These are phyloP conservation scores for Cytospora piceicola DNA, from an alignment of 2,329 filamentous ascomycete species.

Conservation along the genomic window DNA sequence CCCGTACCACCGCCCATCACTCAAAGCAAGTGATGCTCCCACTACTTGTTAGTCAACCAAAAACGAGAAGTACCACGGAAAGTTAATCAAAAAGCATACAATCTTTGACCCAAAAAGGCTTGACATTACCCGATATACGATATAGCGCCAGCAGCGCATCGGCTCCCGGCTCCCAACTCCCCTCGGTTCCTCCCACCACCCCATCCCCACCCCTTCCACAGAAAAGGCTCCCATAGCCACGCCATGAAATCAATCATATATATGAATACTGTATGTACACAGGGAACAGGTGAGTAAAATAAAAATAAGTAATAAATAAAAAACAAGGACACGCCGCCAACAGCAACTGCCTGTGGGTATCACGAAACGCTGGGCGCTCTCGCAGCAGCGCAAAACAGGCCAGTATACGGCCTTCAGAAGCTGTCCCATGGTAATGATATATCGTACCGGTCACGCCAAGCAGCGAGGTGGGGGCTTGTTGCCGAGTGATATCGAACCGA, in stretches of 20 bases:
- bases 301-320: too few relatives aligned
- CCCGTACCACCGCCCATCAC: too few relatives aligned
- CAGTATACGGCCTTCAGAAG: not conserved
- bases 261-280: constrained; percentile 1
- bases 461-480: not conserved
- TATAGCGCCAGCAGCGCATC: not conserved
- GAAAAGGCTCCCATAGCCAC: not conserved
- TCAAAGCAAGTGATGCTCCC: too few relatives aligned
- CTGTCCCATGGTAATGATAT: not conserved
- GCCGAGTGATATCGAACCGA: not conserved
- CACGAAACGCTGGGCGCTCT: not conserved
- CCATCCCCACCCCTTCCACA: not conserved
- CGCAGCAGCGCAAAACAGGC: constrained; percentile 1
- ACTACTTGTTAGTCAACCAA: too few relatives aligned
- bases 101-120: too few relatives aligned
- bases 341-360: not conserved
- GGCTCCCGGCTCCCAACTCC: too few relatives aligned
- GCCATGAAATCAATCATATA: constrained; percentile 6
- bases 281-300: not conserved
- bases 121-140: too few relatives aligned
- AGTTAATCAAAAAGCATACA: too few relatives aligned
- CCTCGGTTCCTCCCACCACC: not conserved
- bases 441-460: not conserved
- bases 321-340: not conserved
- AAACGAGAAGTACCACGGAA: too few relatives aligned